Conservation (phyloP, 2,329 filamentous ascomycete genomes). For the Aspergillus udagawae region DNA sequence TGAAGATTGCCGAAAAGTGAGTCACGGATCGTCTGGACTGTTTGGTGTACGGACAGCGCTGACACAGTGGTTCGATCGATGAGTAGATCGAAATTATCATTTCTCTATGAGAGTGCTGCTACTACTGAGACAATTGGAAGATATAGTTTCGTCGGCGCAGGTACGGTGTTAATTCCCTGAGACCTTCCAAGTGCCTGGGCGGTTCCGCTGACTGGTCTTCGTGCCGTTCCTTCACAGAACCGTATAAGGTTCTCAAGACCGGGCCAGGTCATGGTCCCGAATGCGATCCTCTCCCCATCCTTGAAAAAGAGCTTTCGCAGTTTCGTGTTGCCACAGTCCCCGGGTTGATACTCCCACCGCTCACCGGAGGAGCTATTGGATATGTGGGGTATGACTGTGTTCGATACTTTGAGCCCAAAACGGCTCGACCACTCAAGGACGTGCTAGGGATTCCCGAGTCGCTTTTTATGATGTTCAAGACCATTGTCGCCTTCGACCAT, state of each 20-base stretch:
- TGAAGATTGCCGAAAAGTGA: slow-evolving; percentile 78
- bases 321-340: slow-evolving; percentile 80
- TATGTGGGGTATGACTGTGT: slow-evolving; percentile 98
- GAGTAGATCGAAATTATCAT: slow-evolving; percentile 68
- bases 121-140: slow-evolving; percentile 86
- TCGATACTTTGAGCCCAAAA: slow-evolving; percentile 96
- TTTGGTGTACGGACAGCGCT: neutral
- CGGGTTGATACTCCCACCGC: slow-evolving; percentile 73
- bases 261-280: slow-evolving; percentile 82
- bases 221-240: slow-evolving; percentile 39
- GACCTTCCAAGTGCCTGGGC: neutral
- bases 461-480: slow-evolving; percentile 95
- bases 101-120: slow-evolving; percentile 92
- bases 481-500: slow-evolving; percentile 88
- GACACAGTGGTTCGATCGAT: neutral
- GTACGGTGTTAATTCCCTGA: slow-evolving; percentile 33
- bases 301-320: slow-evolving; percentile 75
- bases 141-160: slow-evolving; percentile 91
- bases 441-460: slow-evolving; percentile 86
- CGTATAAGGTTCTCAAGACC: slow-evolving; percentile 76
- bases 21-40: slow-evolving; percentile 25
- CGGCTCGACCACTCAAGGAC: slow-evolving; percentile 83
- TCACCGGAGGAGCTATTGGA: slow-evolving; percentile 89
- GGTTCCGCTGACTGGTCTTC: slow-evolving; percentile 8
- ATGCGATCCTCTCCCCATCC: slow-evolving; percentile 75